These are phyloP conservation scores for Cladosporium colombiae DNA, from an alignment of 2,329 filamentous ascomycete species.

Conservation along the genomic window DNA sequence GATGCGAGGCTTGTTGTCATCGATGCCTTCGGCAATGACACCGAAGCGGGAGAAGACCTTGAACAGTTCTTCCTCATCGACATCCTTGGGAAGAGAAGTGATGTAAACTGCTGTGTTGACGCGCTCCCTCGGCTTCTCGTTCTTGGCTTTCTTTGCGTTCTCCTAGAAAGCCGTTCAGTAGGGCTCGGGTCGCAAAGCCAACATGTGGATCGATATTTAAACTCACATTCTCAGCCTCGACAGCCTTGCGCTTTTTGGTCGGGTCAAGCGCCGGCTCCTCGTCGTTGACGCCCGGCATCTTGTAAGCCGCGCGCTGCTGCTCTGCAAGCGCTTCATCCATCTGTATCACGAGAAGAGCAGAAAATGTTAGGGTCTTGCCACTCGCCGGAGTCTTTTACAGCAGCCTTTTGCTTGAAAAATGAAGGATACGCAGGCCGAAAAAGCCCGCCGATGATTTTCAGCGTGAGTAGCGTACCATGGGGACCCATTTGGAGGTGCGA, in stretches of 20 bases:
- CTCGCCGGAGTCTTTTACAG: slow-evolving; percentile 10
- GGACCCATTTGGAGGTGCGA: slow-evolving; percentile 72
- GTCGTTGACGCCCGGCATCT: slow-evolving; percentile 61
- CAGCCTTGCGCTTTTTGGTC: slow-evolving; percentile 45
- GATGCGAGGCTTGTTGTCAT: slow-evolving; percentile 82
- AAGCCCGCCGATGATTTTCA: slow-evolving; percentile 19
- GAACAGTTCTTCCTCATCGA: slow-evolving; percentile 75
- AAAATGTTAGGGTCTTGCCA: slow-evolving; percentile 31
- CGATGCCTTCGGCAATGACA: slow-evolving; percentile 91
- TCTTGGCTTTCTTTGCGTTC: slow-evolving; percentile 42
- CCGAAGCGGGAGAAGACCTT: slow-evolving; percentile 85
- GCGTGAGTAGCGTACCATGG: slow-evolving; percentile 51
- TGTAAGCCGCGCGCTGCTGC: slow-evolving; percentile 64
- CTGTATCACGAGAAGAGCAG: slow-evolving; percentile 38
- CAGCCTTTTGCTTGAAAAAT: background rate
- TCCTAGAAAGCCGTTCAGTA: slow-evolving; percentile 2
- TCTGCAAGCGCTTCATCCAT: slow-evolving; percentile 62
- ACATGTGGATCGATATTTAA: background rate
- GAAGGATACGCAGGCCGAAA: background rate
- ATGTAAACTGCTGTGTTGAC: slow-evolving; percentile 86
- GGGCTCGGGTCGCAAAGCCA: background rate
- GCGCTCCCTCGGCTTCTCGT: slow-evolving; percentile 44
- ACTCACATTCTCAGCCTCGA: slow-evolving; percentile 36
- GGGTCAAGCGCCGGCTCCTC: slow-evolving; percentile 40
- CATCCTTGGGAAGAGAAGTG: slow-evolving; percentile 80